These are phyloP conservation scores for Dittrichia graveolens DNA, from an alignment of 129 eudicot species.

Conservation along the genomic window DNA sequence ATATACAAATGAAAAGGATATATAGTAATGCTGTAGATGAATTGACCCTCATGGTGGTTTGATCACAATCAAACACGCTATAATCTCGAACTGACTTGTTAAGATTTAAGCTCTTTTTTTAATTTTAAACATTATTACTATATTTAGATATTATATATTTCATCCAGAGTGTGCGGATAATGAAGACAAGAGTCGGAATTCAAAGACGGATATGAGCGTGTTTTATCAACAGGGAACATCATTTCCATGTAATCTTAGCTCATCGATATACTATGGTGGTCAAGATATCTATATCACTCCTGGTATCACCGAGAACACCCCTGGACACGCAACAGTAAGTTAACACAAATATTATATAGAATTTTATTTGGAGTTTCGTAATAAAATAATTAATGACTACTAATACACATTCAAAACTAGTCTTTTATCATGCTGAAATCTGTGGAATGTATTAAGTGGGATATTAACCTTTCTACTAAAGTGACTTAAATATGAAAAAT, in stretches of 20 bases:
- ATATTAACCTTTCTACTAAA: no score
- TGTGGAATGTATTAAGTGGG: neutral
- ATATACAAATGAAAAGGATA: neutral
- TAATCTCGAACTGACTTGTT: no score
- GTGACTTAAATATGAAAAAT: neutral
- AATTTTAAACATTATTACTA: neutral
- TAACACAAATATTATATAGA: neutral
- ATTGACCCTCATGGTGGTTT: neutral
- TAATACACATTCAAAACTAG: neutral
- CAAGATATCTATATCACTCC: conserved; percentile 72
- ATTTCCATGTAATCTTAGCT: conserved; percentile 73
- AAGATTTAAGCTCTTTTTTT: neutral
- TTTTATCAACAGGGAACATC: conserved; percentile 51
- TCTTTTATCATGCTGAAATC: neutral
- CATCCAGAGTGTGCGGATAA: conserved; percentile 39
- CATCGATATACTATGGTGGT: conserved; percentile 90
- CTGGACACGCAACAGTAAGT: conserved; percentile 54
- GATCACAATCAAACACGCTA: no score
- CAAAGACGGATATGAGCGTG: conserved; percentile 38
- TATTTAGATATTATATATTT: no score
- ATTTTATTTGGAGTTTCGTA: neutral
- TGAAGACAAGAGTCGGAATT: conserved; percentile 35
- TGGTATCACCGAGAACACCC: conserved; percentile 42
- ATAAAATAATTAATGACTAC: neutral
- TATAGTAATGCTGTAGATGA: neutral